Conservation (phyloP, 345 rosid genomes). For the Pugionium dolabratum region DNA sequence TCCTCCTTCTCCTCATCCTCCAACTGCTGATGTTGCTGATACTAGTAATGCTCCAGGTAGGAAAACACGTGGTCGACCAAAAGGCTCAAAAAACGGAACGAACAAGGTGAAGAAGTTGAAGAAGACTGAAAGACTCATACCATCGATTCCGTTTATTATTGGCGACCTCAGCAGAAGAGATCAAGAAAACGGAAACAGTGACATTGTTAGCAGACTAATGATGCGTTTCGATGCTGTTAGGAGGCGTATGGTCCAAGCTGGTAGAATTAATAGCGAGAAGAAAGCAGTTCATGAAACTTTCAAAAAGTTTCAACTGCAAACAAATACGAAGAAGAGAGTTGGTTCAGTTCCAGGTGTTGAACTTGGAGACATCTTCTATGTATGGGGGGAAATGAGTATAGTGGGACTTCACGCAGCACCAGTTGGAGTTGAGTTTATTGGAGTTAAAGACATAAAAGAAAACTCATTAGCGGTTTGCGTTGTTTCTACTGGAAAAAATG, state of each 20-base stretch:
- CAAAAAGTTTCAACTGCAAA: conserved; percentile 48
- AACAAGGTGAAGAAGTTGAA: not conserved
- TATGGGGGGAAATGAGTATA: conserved; percentile 59
- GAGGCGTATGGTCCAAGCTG: conserved; percentile 45
- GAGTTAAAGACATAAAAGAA: conserved; percentile 23
- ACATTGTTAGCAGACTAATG: not conserved
- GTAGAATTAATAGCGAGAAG: too few relatives aligned
- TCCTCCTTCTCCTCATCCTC: not conserved
- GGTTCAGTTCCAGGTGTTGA: conserved; percentile 60
- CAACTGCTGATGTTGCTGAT: not conserved
- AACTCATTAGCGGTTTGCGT: conserved; percentile 49
- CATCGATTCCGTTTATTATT: not conserved
- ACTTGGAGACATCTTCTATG: conserved; percentile 63
- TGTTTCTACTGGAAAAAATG: conserved; percentile 66
- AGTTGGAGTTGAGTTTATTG: conserved; percentile 61
- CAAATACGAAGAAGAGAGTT: conserved; percentile 53
- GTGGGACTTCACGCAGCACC: conserved; percentile 58
- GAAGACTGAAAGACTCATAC: not conserved
- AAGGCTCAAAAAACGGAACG: not conserved
- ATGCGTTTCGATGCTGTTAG: conserved; percentile 39
- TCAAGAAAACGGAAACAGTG: not conserved
- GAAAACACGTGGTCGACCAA: conserved; percentile 12
- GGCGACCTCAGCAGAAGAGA: not conserved
- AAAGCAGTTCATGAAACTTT: conserved; percentile 18
- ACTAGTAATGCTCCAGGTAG: not conserved